These are phyloP conservation scores for Hawksworthiomyces lignivorus DNA, from an alignment of 2,329 filamentous ascomycete genomes.

Conservation along the genomic window DNA sequence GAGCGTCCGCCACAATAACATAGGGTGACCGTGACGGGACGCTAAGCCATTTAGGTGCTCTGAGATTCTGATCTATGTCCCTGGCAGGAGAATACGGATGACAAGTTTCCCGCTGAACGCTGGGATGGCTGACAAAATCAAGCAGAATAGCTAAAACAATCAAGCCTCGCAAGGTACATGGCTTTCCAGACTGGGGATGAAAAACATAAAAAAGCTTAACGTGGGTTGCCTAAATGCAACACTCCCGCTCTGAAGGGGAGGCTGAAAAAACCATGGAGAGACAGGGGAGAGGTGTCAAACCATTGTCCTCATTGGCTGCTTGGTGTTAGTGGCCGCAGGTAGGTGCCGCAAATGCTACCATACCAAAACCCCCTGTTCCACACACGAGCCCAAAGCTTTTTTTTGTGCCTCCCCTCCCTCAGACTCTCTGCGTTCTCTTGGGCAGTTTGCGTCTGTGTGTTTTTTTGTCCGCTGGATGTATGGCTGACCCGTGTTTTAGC, in stretches of 20 bases:
- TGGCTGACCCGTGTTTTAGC: slow-evolving; percentile 2
- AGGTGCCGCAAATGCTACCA: background rate
- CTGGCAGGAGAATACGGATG: slow-evolving; percentile 1
- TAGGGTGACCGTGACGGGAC: too few relatives aligned
- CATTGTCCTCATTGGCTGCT: background rate
- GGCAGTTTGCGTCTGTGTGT: background rate
- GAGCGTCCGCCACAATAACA: too few relatives aligned
- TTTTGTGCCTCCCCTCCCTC: too few relatives aligned
- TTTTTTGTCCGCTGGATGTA: background rate
- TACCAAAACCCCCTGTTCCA: background rate
- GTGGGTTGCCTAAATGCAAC: too few relatives aligned
- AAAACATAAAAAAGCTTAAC: background rate
- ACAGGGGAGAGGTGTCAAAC: background rate
- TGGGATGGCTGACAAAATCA: too few relatives aligned
- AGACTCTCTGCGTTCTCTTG: too few relatives aligned
- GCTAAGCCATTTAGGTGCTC: slow-evolving; percentile 3
- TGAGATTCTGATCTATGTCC: slow-evolving; percentile 6
- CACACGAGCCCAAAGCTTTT: too few relatives aligned
- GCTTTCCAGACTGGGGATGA: too few relatives aligned
- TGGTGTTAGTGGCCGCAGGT: too few relatives aligned
- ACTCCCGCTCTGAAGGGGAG: background rate
- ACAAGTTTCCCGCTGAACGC: too few relatives aligned
- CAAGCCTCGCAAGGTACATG: too few relatives aligned
- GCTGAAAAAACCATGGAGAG: background rate
- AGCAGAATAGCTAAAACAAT: too few relatives aligned